A percentile compares a stretch with the other conserved stretches of the same genome.
Evolutionary conservation across 1,284 basidiomycete species (phyloP).

Genomic region (Moesziomyces aphidis): DNA sequence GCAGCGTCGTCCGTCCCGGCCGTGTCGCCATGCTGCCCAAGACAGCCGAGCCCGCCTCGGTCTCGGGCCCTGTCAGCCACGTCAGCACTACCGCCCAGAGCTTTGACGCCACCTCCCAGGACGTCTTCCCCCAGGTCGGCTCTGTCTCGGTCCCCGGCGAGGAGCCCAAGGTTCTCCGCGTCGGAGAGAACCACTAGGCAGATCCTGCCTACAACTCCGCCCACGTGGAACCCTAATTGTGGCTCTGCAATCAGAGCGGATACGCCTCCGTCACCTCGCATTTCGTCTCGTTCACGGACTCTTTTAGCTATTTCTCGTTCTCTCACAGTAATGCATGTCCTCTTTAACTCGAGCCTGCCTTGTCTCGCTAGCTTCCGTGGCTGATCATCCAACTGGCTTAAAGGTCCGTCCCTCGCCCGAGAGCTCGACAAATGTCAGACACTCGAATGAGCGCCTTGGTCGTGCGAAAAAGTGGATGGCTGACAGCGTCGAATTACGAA

Average conservation of each 20-base stretch:
- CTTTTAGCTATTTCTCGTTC: neutral
- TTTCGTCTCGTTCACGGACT: neutral
- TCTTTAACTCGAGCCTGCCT: neutral
- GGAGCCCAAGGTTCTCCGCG: conserved; percentile 25
- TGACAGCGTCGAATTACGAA: neutral
- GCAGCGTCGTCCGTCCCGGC: conserved; percentile 12
- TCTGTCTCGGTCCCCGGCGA: conserved; percentile 26
- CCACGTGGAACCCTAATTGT: neutral
- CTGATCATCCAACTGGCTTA: too few species aligned
- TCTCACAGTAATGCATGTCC: neutral
- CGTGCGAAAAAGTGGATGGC: too few species aligned
- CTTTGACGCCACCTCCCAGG: neutral
- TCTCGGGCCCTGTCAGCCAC: conserved; percentile 15
- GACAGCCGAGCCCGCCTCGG: conserved; percentile 14
- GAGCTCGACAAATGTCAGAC: too few species aligned
- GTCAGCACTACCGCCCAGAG: conserved; percentile 26
- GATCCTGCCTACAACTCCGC: too few species aligned
- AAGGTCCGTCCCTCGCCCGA: too few species aligned
- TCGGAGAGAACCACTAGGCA: conserved; percentile 18
- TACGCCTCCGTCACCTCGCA: too few species aligned
- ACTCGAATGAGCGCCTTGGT: too few species aligned
- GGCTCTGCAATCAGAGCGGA: too few species aligned
- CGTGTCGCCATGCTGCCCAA: conserved; percentile 47
- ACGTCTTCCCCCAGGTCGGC: conserved; percentile 29
- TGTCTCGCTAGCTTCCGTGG: too few species aligned